Conservation (phyloP, 192 early-diverging fungal genomes). For the Coemansia aciculifera region DNA sequence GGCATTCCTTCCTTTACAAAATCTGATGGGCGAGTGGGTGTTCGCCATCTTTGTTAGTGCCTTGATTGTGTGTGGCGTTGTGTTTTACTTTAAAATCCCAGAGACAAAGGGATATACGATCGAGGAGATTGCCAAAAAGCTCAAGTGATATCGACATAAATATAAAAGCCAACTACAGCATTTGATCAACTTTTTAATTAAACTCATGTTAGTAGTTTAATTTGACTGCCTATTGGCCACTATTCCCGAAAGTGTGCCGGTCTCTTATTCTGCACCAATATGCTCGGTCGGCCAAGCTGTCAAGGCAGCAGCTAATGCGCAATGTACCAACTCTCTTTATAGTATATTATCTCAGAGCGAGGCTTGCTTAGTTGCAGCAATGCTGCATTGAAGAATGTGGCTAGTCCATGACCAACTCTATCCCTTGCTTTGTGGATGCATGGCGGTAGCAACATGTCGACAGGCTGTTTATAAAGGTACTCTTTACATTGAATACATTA, state of each 20-base stretch:
- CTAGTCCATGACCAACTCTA: background rate
- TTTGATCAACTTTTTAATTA: too few relatives aligned
- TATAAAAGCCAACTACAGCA: too few relatives aligned
- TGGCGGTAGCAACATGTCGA: background rate
- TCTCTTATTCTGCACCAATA: background rate
- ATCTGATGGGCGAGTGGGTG: conserved; percentile 51
- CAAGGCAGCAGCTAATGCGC: background rate
- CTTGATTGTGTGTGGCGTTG: conserved; percentile 22
- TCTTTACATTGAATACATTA: background rate
- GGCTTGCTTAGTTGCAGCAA: background rate
- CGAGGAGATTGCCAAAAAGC: conserved; percentile 38
- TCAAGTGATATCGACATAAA: conserved; percentile 11
- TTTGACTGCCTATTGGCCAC: too few relatives aligned
- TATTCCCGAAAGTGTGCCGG: too few relatives aligned
- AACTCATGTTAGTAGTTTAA: too few relatives aligned
- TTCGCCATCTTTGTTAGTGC: conserved; percentile 49
- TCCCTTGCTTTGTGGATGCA: background rate
- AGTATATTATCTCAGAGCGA: background rate
- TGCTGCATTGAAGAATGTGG: background rate
- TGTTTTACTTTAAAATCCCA: conserved; percentile 39
- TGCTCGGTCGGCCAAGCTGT: background rate
- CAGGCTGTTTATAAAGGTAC: background rate
- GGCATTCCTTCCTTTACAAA: conserved; percentile 42
- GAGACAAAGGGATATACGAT: conserved; percentile 53
- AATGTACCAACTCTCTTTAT: background rate